phyloP scores from a whole-genome alignment of 2,329 filamentous ascomycete genomes.

The Drechslerella dactyloides region DNA sequence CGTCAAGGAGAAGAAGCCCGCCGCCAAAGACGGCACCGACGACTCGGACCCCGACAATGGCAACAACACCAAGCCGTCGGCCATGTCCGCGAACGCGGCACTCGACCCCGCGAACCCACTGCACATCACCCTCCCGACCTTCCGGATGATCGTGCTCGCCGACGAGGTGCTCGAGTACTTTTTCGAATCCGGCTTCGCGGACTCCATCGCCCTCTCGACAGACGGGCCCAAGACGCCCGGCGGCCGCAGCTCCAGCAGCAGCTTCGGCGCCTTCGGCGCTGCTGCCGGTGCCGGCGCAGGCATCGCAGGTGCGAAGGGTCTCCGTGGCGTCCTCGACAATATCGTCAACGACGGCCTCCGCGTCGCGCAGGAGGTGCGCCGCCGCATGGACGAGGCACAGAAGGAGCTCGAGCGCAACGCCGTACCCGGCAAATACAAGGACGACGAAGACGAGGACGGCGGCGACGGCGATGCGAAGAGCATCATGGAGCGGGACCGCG shows the following conservation, averaged over 20 bases:
- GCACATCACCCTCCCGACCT: slow-evolving; percentile 94
- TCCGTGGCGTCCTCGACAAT: slow-evolving; percentile 92
- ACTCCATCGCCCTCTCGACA: slow-evolving; percentile 81
- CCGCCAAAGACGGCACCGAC: slow-evolving; percentile 21
- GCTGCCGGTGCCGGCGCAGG: slow-evolving; percentile 60
- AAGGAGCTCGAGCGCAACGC: slow-evolving; percentile 86
- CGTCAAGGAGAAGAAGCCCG: slow-evolving; percentile 53
- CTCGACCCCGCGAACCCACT: slow-evolving; percentile 91
- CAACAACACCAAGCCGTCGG: slow-evolving; percentile 64
- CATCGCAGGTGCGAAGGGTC: slow-evolving; percentile 69
- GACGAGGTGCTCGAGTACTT: slow-evolving; percentile 96
- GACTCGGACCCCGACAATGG: slow-evolving; percentile 52
- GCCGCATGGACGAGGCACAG: slow-evolving; percentile 94
- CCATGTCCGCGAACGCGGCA: slow-evolving; percentile 80
- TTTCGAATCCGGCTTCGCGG: slow-evolving; percentile 93
- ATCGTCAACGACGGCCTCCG: slow-evolving; percentile 98
- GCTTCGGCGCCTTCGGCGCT: slow-evolving; percentile 62
- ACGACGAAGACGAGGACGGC: slow-evolving; percentile 72
- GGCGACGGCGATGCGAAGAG: slow-evolving; percentile 66
- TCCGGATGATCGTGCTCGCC: slow-evolving; percentile 96
- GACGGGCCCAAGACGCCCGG: slow-evolving; percentile 54
- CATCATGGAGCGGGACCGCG: slow-evolving; percentile 65
- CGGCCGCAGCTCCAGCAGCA: slow-evolving; percentile 57
- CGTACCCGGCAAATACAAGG: slow-evolving; percentile 66
- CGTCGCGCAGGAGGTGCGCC: slow-evolving; percentile 82